phyloP scores from a whole-genome alignment of 2,329 filamentous ascomycete species.

The Akanthomyces lecanii region DNA sequence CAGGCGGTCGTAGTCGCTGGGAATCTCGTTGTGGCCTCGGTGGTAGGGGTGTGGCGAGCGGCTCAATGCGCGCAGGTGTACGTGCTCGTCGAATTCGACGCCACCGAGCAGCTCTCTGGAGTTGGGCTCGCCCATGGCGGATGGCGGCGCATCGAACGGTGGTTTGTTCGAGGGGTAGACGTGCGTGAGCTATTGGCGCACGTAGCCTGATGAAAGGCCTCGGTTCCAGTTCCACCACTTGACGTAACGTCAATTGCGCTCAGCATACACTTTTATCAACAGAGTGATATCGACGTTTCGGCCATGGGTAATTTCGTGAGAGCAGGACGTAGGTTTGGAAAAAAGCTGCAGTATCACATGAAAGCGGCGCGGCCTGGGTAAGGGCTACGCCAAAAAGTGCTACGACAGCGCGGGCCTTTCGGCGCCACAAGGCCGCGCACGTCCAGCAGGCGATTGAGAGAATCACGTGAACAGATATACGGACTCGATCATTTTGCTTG shows the following conservation, averaged over 20 bases:
- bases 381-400: background rate
- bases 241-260: background rate
- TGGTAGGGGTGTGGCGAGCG: slow-evolving; percentile 67
- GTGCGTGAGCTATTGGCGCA: background rate
- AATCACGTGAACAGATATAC: background rate
- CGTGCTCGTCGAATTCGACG: slow-evolving; percentile 34
- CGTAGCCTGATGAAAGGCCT: background rate
- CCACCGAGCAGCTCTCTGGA: slow-evolving; percentile 31
- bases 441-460: background rate
- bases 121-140: slow-evolving; percentile 46
- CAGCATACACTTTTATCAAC: background rate
- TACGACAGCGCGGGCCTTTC: background rate
- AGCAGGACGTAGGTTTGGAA: background rate
- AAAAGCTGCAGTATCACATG: slow-evolving; percentile 1
- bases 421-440: background rate
- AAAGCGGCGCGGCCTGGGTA: slow-evolving; percentile 10
- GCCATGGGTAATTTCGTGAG: background rate
- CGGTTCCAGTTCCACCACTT: background rate
- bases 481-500: background rate
- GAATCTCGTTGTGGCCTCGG: slow-evolving; percentile 53
- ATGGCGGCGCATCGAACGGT: slow-evolving; percentile 12
- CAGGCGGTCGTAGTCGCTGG: slow-evolving; percentile 43
- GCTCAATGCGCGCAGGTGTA: slow-evolving; percentile 45
- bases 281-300: background rate
- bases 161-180: background rate